Conservation (phyloP, 306 rosid species). For the Gynostemma pentaphyllum region DNA sequence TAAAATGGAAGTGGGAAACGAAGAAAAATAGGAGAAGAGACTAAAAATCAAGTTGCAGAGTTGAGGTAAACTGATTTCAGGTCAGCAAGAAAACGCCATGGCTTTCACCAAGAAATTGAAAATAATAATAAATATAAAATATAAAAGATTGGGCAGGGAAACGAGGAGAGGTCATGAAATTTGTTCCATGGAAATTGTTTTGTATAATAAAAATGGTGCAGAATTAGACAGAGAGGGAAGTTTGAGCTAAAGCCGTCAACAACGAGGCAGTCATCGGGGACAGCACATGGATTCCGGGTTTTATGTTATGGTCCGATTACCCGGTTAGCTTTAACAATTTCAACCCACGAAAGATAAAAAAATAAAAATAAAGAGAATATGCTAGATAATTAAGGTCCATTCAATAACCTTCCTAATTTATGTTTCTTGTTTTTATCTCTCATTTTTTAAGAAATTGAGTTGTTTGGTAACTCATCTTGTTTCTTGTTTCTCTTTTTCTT, state of each 20-base stretch:
- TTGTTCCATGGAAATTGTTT: background rate
- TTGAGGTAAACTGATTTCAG: background rate
- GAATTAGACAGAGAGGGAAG: background rate
- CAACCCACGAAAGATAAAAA: no score
- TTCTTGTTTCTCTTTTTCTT: no score
- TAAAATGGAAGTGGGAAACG: no score
- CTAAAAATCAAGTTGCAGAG: background rate
- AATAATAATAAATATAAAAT: background rate
- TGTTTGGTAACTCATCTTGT: no score
- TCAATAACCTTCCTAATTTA: no score
- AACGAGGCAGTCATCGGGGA: background rate
- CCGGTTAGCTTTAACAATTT: no score
- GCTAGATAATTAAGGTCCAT: no score
- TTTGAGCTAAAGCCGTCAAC: slow-evolving; percentile 1
- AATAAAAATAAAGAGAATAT: no score
- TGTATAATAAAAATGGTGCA: background rate
- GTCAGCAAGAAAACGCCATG: background rate
- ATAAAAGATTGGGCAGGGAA: background rate
- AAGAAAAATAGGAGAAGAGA: background rate
- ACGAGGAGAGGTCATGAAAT: background rate
- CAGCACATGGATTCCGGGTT: background rate
- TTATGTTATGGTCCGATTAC: background rate
- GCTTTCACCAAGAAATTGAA: background rate
- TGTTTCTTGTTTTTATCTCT: no score
- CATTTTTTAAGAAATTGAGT: no score